Base-by-base conservation (phyloP, 345 rosid species). In the Citrus inodora region DNA sequence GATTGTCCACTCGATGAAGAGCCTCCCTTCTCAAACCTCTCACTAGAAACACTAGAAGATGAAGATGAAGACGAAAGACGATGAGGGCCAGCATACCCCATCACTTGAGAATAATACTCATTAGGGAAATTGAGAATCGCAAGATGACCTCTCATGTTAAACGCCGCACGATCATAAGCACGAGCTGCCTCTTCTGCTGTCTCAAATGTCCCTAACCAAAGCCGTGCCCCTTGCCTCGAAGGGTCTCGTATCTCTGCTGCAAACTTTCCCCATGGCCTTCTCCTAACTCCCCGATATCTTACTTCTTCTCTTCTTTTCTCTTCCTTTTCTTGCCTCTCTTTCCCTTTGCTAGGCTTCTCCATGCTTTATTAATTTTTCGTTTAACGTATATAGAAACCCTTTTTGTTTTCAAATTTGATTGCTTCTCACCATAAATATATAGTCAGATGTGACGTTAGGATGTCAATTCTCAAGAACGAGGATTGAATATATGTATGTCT, bases 181-280 rank as follows among this genome's bases (percentile, higher is more conserved):
- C 98, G 86, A 82, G 98, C 94, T 3, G 98, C 97, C 21, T 90
- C 91, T 83, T 89, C 97, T 0, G 97, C 97, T 0, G 96, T 92
- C 10, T 92, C 94, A 48, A 90, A 94, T 30, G 98, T 94, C 62
- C 98, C 98, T 2, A 94, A 89, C 98, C 98, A 94, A 61, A 82
- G 75, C 30, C 98, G 90, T 3, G 88, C 91, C 0, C 98, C 97
- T 7, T 86, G 90, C 83, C 92, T 88, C 1, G 87, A 74, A 0
- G 98, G 90, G 76, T 94, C 98, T 64, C 97, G 83, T 27, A 94
- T 94, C 80, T 94, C 98, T 0, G 98, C 93, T 0, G 98, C 98
- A 5, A 77, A 94, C 82, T 94, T 94, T 1, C 98, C 98, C 98
- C 98, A 92, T 0, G 97, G 97, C 75, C 98, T 78, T 73, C 89